These are phyloP conservation scores for Pythium oligandrum DNA, from an alignment of 352 stramenopile genomes.

Conservation along the genomic window DNA sequence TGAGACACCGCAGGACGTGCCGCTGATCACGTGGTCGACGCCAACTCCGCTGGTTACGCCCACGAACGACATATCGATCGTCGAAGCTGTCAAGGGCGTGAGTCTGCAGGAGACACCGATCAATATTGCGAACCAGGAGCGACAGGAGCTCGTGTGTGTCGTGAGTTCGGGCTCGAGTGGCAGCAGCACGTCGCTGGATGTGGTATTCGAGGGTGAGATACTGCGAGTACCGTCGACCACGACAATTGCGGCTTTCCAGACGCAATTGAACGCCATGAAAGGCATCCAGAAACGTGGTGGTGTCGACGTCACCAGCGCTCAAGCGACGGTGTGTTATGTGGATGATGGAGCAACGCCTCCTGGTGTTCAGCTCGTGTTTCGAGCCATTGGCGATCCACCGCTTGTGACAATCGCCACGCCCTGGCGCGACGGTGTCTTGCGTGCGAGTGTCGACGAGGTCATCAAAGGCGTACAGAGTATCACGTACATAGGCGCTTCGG, in stretches of 20 bases:
- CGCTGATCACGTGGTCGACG: slow-evolving; percentile 43
- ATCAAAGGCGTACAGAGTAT: slow-evolving; percentile 73
- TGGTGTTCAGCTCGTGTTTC: slow-evolving; percentile 45
- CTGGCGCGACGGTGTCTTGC: slow-evolving; percentile 43
- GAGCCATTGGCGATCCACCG: slow-evolving; percentile 35
- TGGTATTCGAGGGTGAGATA: slow-evolving; percentile 32
- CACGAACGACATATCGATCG: slow-evolving; percentile 59
- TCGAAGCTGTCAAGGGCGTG: slow-evolving; percentile 50
- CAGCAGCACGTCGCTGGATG: slow-evolving; percentile 36
- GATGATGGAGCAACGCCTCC: slow-evolving; percentile 18
- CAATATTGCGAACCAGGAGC: slow-evolving; percentile 48
- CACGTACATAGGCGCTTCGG: slow-evolving; percentile 45
- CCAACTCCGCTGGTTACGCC: slow-evolving; percentile 8
- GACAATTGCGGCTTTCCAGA: slow-evolving; percentile 25
- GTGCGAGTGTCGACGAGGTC: slow-evolving; percentile 38
- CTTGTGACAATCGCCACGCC: slow-evolving; percentile 29
- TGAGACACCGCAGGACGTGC: slow-evolving; percentile 38
- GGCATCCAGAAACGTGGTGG: slow-evolving; percentile 37
- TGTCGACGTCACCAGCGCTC: slow-evolving; percentile 38
- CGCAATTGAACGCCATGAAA: slow-evolving; percentile 44
- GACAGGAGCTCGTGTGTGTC: slow-evolving; percentile 51
- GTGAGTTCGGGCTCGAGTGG: slow-evolving; percentile 24
- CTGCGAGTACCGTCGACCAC: slow-evolving; percentile 39
- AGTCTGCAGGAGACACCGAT: slow-evolving; percentile 25
- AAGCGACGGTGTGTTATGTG: slow-evolving; percentile 34